Evolutionary conservation across 441 rosid genomes (phyloP).

Genomic region (Daphne laureola): DNA sequence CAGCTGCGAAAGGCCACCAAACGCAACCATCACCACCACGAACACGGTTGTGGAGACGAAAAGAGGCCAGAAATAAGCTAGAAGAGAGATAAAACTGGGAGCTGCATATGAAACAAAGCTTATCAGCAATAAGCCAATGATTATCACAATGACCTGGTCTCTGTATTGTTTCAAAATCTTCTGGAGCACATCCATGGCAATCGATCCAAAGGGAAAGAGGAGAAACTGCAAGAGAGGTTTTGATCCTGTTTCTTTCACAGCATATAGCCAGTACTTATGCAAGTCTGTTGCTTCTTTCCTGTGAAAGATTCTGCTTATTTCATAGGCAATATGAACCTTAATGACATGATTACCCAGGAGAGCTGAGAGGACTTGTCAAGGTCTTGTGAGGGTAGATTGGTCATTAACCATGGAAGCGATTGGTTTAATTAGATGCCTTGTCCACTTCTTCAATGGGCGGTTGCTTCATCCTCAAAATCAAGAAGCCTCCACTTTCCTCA

Average conservation of each 20-base stretch:
- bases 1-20: constrained; percentile 45
- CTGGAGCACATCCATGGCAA: constrained; percentile 37
- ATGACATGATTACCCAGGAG: not conserved
- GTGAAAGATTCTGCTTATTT: not conserved
- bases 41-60: constrained; percentile 71
- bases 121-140: constrained; percentile 19
- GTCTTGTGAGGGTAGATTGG: constrained; percentile 1
- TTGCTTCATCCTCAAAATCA: constrained; percentile 19
- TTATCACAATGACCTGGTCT: constrained; percentile 34
- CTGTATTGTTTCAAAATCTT: constrained; percentile 41
- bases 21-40: constrained; percentile 34
- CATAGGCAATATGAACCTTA: not conserved
- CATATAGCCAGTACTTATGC: not conserved
- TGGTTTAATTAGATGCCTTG: constrained; percentile 21
- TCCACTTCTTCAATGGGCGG: constrained; percentile 26
- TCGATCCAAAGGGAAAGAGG: not conserved
- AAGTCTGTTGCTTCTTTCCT: not conserved
- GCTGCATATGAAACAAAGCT: constrained; percentile 35
- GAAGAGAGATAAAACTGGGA: constrained; percentile 40
- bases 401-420: constrained; percentile 8
- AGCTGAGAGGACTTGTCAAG: not conserved
- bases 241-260: not conserved
- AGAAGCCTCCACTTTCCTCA: constrained; percentile 6
- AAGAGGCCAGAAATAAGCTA: constrained; percentile 77
- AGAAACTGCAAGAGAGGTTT: not conserved